Conservation (phyloP, 2,329 filamentous ascomycete species). For the Pyrenophora graminea region DNA sequence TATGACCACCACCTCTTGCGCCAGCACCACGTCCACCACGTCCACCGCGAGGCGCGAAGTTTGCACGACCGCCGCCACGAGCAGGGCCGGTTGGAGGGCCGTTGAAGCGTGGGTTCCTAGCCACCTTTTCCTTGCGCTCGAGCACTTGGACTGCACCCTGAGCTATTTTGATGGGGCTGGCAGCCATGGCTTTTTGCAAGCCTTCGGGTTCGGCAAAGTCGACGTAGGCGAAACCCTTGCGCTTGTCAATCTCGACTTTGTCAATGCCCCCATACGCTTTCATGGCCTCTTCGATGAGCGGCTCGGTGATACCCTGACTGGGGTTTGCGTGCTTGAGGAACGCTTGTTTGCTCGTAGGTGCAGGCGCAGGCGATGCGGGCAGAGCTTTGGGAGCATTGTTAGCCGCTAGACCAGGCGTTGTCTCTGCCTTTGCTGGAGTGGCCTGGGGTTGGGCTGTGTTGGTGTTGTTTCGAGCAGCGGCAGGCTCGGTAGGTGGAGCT, state of each 20-base stretch:
- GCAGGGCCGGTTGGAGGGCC: constrained; percentile 37
- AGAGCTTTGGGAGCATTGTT: constrained; percentile 12
- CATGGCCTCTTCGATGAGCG: constrained; percentile 74
- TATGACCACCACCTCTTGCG: constrained; percentile 37
- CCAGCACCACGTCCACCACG: constrained; percentile 41
- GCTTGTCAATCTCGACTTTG: constrained; percentile 88
- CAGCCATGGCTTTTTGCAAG: constrained; percentile 77
- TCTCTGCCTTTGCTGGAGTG: constrained; percentile 20
- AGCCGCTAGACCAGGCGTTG: constrained; percentile 10
- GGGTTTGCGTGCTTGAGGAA: constrained; percentile 68
- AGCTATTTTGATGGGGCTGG: constrained; percentile 79
- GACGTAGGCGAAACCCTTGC: constrained; percentile 92
- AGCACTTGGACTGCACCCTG: constrained; percentile 86
- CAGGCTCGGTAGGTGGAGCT: constrained; percentile 34
- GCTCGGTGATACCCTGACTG: constrained; percentile 88
- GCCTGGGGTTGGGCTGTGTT: constrained; percentile 24
- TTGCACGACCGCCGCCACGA: constrained; percentile 37
- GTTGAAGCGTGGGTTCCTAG: constrained; percentile 34
- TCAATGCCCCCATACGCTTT: constrained; percentile 73
- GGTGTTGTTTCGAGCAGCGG: constrained; percentile 27
- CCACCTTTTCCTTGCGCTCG: constrained; percentile 69
- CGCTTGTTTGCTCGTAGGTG: constrained; percentile 56
- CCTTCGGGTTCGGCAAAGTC: constrained; percentile 77
- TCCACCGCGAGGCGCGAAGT: constrained; percentile 42
- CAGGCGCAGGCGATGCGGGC: constrained; percentile 27